Evolutionary conservation across 1,139 yeast genomes (phyloP).

Genomic region (Debaryomyces udenii): DNA sequence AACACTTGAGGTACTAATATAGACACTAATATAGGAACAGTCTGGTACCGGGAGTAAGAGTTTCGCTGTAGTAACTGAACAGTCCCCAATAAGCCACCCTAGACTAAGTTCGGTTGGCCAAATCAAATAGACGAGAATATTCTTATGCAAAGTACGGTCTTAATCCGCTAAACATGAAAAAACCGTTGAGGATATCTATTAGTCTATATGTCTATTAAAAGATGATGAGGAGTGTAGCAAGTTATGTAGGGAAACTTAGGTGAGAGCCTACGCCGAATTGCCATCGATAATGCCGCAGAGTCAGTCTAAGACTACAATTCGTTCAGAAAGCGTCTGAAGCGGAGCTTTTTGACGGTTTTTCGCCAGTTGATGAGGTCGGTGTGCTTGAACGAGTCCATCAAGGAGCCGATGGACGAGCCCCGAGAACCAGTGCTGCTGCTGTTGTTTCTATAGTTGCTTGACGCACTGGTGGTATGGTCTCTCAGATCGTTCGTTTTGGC

Average conservation of each 20-base stretch:
- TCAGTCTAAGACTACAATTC: slow-evolving; percentile 13
- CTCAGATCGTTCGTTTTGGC: slow-evolving; percentile 1
- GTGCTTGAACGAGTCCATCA: slow-evolving; percentile 23
- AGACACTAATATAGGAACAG: too few relatives aligned
- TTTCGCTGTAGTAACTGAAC: too few relatives aligned
- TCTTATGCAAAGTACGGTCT: too few relatives aligned
- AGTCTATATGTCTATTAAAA: slow-evolving; percentile 7
- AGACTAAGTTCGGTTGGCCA: too few relatives aligned
- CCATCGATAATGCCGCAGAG: too few relatives aligned
- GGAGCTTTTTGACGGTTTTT: slow-evolving; percentile 30
- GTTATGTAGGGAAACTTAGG: too few relatives aligned
- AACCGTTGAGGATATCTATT: slow-evolving; percentile 3
- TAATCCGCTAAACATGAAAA: background rate
- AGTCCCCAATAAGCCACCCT: too few relatives aligned
- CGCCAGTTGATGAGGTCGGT: slow-evolving; percentile 26
- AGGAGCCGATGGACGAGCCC: slow-evolving; percentile 26
- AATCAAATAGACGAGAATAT: too few relatives aligned
- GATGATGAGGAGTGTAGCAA: slow-evolving; percentile 4
- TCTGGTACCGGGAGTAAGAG: too few relatives aligned
- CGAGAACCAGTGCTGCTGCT: slow-evolving; percentile 18
- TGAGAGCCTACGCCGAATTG: too few relatives aligned
- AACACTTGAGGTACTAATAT: too few relatives aligned
- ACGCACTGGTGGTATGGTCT: background rate
- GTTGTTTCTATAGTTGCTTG: background rate
- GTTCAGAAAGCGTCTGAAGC: slow-evolving; percentile 28